These are phyloP conservation scores for Elsinoe fawcettii DNA, from an alignment of 2,329 filamentous ascomycete genomes.

Conservation along the genomic window DNA sequence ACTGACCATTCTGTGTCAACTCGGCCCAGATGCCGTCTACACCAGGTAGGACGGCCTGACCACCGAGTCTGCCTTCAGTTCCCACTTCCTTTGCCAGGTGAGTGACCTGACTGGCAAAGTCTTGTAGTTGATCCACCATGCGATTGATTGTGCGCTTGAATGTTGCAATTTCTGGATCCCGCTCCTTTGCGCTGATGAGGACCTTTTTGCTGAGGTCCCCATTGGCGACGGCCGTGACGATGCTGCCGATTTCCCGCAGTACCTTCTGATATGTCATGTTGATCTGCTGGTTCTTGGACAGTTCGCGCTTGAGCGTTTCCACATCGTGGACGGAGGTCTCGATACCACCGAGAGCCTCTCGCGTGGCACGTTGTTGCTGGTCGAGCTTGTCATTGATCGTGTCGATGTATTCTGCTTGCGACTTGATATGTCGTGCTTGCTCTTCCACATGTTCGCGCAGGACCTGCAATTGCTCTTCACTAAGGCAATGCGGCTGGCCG, in stretches of 20 bases:
- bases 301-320: constrained; percentile 78
- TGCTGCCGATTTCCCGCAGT: constrained; percentile 89
- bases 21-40: constrained; percentile 98
- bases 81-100: constrained; percentile 91
- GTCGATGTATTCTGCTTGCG: constrained; percentile 76
- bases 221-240: constrained; percentile 90
- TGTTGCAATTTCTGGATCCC: constrained; percentile 95
- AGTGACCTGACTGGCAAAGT: constrained; percentile 94
- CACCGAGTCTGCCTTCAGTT: constrained; percentile 87
- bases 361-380: constrained; percentile 77
- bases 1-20: constrained; percentile 57
- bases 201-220: constrained; percentile 97
- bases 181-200: constrained; percentile 87
- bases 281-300: constrained; percentile 95
- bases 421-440: constrained; percentile 85
- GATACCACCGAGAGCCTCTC: constrained; percentile 67
- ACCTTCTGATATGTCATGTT: constrained; percentile 99
- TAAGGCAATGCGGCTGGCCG: constrained; percentile 48
- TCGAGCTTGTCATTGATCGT: constrained; percentile 79
- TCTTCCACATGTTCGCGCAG: constrained; percentile 86
- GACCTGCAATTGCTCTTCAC: constrained; percentile 75
- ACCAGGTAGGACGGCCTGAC: constrained; percentile 86
- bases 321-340: constrained; percentile 84
- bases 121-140: constrained; percentile 97
- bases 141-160: constrained; percentile 98